A percentile compares a stretch with the other conserved stretches of the same genome.
These are phyloP conservation scores for Panaeolus papilionaceus DNA, from an alignment of 768 basidiomycete species.

Conservation along the genomic window DNA sequence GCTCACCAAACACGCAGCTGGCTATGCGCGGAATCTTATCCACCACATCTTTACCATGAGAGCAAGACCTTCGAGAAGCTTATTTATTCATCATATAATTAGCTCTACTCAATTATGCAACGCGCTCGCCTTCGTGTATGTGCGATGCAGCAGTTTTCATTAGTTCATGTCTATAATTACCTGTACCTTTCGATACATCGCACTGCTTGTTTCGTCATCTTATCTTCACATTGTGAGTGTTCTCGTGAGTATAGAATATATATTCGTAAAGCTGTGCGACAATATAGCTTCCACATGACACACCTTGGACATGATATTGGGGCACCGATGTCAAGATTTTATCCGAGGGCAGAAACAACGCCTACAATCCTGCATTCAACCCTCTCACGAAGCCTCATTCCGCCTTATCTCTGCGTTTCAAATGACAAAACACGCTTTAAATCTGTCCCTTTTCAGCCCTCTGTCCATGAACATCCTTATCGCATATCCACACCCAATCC, in stretches of 20 bases:
- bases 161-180: neutral
- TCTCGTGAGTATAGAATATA: neutral
- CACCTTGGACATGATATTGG: neutral
- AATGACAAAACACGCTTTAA: neutral
- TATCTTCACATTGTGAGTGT: neutral
- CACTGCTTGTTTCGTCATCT: neutral
- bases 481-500: neutral
- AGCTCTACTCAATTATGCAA: neutral
- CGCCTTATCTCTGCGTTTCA: neutral
- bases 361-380: neutral
- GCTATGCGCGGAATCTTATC: neutral
- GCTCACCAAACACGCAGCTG: neutral
- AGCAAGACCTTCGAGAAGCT: neutral
- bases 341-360: neutral
- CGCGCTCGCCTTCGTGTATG: neutral
- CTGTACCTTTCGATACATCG: neutral
- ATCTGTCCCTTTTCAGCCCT: neutral
- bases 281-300: neutral
- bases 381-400: slow-evolving; percentile 4
- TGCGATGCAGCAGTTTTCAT: neutral
- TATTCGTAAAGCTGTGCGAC: neutral
- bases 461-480: neutral
- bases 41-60: neutral
- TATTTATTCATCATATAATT: neutral
- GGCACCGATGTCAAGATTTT: neutral